Percentiles rank a stretch among this genome's conserved stretches.
These are phyloP conservation scores for Schwanniomyces sp. DNA, from an alignment of 805 yeast species.

Conservation along the genomic window DNA sequence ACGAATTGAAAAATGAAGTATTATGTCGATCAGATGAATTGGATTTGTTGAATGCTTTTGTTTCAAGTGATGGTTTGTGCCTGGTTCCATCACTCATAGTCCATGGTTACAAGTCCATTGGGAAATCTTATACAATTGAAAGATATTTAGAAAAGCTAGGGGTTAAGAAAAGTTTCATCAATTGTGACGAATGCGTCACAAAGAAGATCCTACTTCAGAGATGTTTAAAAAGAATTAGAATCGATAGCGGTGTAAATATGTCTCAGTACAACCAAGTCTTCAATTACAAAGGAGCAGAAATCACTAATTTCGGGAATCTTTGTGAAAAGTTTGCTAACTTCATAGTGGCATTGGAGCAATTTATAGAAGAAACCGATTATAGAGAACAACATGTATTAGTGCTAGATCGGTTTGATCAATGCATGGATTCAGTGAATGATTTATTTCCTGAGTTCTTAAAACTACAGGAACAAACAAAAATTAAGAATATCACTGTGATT, in stretches of 20 bases:
- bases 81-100: constrained; percentile 40
- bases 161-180: constrained; percentile 28
- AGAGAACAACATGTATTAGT: constrained; percentile 42
- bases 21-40: constrained; percentile 36
- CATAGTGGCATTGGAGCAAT: constrained; percentile 39
- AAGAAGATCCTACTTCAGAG: constrained; percentile 40
- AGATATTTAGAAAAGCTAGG: constrained; percentile 27
- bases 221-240: constrained; percentile 36
- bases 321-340: constrained; percentile 46
- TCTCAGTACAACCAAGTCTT: constrained; percentile 14
- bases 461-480: constrained; percentile 41
- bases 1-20: constrained; percentile 8
- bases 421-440: constrained; percentile 42
- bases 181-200: constrained; percentile 48
- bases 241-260: constrained; percentile 33
- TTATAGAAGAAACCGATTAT: constrained; percentile 29
- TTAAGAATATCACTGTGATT: constrained; percentile 34
- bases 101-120: constrained; percentile 51
- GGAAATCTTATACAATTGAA: constrained; percentile 43
- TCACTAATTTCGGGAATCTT: constrained; percentile 22
- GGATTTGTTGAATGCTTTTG: constrained; percentile 32
- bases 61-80: constrained; percentile 23
- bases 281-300: constrained; percentile 25
- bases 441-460: constrained; percentile 39
- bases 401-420: constrained; percentile 48